Evolutionary conservation across 257 asterid species (phyloP).

Genomic region (Przewalskia tangutica): DNA sequence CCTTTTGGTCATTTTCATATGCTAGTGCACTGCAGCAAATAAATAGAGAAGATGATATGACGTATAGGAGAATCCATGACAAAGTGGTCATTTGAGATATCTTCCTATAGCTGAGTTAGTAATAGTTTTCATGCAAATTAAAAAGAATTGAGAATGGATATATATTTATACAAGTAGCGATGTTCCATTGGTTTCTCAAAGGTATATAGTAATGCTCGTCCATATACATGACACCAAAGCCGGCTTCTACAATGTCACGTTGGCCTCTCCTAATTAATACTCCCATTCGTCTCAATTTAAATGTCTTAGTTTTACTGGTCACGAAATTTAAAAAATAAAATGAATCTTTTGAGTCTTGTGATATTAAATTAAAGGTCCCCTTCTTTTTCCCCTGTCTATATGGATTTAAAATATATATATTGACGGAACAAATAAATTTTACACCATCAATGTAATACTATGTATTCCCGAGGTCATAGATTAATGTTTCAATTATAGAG

Average conservation of each 20-base stretch:
- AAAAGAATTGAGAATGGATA: not conserved
- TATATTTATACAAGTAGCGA: not conserved
- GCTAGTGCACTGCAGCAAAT: constrained; percentile 24
- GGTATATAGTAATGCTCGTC: not conserved
- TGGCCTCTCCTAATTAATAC: not conserved
- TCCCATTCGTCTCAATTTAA: too few species aligned
- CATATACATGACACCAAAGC: not conserved
- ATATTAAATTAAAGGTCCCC: too few species aligned
- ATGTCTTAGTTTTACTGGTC: too few species aligned
- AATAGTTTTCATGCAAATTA: not conserved
- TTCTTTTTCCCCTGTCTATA: too few species aligned
- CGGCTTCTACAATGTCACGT: not conserved
- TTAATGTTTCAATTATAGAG: too few species aligned
- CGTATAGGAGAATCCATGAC: constrained; percentile 14
- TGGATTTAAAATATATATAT: too few species aligned
- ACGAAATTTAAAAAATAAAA: too few species aligned
- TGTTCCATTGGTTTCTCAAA: not conserved
- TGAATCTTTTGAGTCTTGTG: too few species aligned
- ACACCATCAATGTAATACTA: too few species aligned
- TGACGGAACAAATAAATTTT: too few species aligned
- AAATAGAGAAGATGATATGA: constrained; percentile 14
- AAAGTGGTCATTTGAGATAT: constrained; percentile 7
- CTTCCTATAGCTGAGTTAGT: not conserved
- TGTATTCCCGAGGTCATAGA: too few species aligned
- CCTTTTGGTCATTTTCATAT: constrained; percentile 28